Evolutionary conservation across 2,329 filamentous ascomycete species (phyloP).

Genomic region (Ploettnerulaceae sp.): DNA sequence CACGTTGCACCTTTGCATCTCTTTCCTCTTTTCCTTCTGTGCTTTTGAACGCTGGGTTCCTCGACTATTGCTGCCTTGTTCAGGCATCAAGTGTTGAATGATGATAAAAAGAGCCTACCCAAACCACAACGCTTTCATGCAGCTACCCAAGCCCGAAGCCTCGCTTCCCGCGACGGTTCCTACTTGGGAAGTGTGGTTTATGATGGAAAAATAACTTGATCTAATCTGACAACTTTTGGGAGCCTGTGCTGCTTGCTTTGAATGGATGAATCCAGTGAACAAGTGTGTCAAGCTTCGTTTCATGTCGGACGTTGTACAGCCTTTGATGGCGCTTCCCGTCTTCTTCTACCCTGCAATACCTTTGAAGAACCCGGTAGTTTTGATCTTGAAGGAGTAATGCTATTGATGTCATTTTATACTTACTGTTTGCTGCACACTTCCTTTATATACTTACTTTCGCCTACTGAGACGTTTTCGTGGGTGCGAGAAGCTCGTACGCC

Average conservation of each 20-base stretch:
- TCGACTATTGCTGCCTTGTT: background rate
- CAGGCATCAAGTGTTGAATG: constrained; percentile 22
- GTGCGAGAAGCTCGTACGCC: too few relatives aligned
- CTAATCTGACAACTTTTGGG: constrained; percentile 32
- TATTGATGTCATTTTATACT: too few relatives aligned
- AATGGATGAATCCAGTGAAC: too few relatives aligned
- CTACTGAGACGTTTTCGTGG: too few relatives aligned
- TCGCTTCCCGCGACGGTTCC: constrained; percentile 21
- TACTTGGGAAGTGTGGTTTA: constrained; percentile 20
- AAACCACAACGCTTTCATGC: constrained; percentile 15
- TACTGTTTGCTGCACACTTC: too few relatives aligned
- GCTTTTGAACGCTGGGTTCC: background rate
- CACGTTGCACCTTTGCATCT: background rate
- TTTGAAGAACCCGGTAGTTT: too few relatives aligned
- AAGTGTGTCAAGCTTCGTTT: too few relatives aligned
- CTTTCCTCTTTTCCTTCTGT: background rate
- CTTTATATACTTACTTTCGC: too few relatives aligned
- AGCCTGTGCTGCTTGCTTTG: background rate
- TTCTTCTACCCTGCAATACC: too few relatives aligned
- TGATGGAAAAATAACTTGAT: constrained; percentile 33
- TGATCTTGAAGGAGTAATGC: too few relatives aligned
- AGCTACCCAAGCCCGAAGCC: constrained; percentile 25
- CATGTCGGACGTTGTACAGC: too few relatives aligned
- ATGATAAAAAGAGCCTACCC: constrained; percentile 32
- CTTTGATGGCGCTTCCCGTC: too few relatives aligned